A percentile compares a stretch with the other conserved stretches of the same genome.
Evolutionary conservation across 805 yeast genomes (phyloP).

Genomic region (Cyberlindnera xylosilytica): DNA sequence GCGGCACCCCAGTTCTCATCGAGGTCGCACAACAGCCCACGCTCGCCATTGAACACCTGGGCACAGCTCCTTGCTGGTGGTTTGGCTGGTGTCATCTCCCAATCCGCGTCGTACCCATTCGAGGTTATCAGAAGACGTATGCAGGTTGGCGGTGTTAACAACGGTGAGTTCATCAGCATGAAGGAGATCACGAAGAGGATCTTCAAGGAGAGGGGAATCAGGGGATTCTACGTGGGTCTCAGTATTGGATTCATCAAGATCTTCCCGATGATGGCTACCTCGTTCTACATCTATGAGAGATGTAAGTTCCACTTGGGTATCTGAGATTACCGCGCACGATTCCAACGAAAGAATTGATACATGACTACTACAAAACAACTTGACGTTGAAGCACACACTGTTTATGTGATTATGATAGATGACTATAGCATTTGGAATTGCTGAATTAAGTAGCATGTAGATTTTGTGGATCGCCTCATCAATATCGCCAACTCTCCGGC

Average conservation of each 20-base stretch:
- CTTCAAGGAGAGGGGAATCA: conserved; percentile 69
- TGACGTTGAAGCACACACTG: too few relatives aligned
- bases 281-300: conserved; percentile 91
- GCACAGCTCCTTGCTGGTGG: conserved; percentile 96
- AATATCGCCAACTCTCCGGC: too few relatives aligned
- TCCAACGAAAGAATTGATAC: too few relatives aligned
- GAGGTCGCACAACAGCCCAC: conserved; percentile 26
- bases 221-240: conserved; percentile 91
- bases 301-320: conserved; percentile 61
- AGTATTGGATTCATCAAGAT: conserved; percentile 95
- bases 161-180: conserved; percentile 54
- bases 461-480: too few relatives aligned
- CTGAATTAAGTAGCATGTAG: too few relatives aligned
- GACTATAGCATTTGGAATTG: too few relatives aligned
- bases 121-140: conserved; percentile 92
- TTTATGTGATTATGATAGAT: too few relatives aligned
- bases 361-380: too few relatives aligned
- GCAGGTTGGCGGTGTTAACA: conserved; percentile 86
- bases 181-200: conserved; percentile 55
- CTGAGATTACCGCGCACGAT: too few relatives aligned
- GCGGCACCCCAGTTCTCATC: conserved; percentile 4
- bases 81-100: conserved; percentile 90
- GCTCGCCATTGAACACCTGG: conserved; percentile 78
- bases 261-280: conserved; percentile 95
- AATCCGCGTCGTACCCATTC: conserved; percentile 94